Percentiles rank a stretch among this genome's conserved stretches.
phyloP scores from a whole-genome alignment of 2,329 filamentous ascomycete species.

The Emergomyces africanus region DNA sequence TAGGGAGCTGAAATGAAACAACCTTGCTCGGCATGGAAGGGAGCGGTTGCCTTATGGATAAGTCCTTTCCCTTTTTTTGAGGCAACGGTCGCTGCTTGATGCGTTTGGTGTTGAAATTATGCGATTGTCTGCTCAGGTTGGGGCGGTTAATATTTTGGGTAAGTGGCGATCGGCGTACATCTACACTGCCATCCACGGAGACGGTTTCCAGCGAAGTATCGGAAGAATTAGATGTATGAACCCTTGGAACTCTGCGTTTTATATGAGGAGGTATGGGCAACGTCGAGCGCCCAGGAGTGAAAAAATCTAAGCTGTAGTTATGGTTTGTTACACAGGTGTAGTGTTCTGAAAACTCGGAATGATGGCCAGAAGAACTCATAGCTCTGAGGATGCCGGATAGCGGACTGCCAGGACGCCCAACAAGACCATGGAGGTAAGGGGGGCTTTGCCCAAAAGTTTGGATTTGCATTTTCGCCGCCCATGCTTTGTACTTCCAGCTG shows the following conservation, averaged over 20 bases:
- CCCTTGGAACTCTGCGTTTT: neutral
- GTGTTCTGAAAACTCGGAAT: neutral
- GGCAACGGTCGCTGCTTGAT: neutral
- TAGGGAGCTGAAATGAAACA: neutral
- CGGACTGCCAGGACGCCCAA: slow-evolving; percentile 26
- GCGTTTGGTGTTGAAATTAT: neutral
- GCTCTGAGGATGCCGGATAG: slow-evolving; percentile 17
- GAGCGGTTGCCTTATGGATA: neutral
- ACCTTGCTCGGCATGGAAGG: neutral
- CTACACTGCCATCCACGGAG: neutral
- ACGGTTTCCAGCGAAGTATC: neutral
- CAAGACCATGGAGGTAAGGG: slow-evolving; percentile 10
- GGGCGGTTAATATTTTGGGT: neutral
- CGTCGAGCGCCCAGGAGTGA: neutral
- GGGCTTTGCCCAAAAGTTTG: slow-evolving; percentile 12
- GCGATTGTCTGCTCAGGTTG: too few species aligned
- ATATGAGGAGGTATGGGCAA: neutral
- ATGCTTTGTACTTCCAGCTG: slow-evolving; percentile 21
- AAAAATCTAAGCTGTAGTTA: neutral
- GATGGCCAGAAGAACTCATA: slow-evolving; percentile 7
- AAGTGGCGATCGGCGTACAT: neutral
- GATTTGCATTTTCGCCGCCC: slow-evolving; percentile 27
- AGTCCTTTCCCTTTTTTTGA: neutral
- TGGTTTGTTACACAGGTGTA: neutral
- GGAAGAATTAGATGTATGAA: neutral